Base-by-base conservation (phyloP, 306 rosid species). In the Rosa chinensis region DNA sequence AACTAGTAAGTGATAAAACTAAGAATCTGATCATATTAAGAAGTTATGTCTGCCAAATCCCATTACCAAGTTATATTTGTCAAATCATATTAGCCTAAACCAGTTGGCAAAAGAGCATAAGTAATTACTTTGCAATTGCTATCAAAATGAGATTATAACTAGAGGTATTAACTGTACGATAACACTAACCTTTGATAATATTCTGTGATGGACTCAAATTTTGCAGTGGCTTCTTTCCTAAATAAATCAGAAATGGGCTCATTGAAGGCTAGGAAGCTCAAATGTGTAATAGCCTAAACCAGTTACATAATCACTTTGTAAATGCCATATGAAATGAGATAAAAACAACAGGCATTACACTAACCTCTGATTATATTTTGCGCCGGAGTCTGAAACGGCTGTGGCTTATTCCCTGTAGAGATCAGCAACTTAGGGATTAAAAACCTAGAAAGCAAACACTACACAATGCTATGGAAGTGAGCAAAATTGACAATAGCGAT, bases 151-250 rank as follows among this genome's bases (percentile, higher is more conserved):
- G 70, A 69, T 42, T 55, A n/a, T 21, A 37, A 40, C 35, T 5
- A 6, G 12, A 52, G 55, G 44, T 62, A 18, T 10, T 52, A 6
- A 37, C 23, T 6, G 70, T 48, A 10, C 43, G 17, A 16, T 16
- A 28, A 18, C 10, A 53, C 56, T 25, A 72, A 91, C 97, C 99
- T 89, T 76, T 87, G 72, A 95, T 95, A 44, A 95, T 81, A 81
- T 83, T 87, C n/a, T 83, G 95, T 6, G 97, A 92, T 2, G 98
- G 96, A 84, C 97, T 95, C 81, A 90, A 82, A 85, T 85, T 84
- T 25, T 43, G 70, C 45, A 9, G 79, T 21, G 56, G 47, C 66
- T 67, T 81, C 32, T 66, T 86, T 84, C 69, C 78, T 75, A 28
- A 3, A 42, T 7, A 42, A 55, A 58, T 56, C 39, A 8, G 14